Evolutionary conservation across 148 eudicot genomes (phyloP).

Genomic region (Diospyros lotus): DNA sequence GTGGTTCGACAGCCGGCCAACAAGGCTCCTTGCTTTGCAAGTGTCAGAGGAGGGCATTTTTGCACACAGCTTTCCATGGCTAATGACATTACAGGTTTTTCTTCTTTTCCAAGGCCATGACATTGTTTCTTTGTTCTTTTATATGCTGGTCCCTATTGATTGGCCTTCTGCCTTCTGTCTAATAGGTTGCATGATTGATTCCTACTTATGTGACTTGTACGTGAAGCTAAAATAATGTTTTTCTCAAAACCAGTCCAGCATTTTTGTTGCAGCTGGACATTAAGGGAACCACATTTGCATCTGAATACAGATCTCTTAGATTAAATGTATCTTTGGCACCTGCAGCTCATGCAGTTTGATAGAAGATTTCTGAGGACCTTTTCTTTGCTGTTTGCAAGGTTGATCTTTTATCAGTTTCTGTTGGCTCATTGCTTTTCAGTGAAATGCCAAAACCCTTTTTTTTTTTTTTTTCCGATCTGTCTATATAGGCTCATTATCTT

Average conservation of each 20-base stretch:
- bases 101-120: too few species aligned
- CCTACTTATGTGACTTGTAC: not conserved
- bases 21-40: too few species aligned
- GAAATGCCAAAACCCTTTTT: too few species aligned
- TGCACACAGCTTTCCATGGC: too few species aligned
- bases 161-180: not conserved
- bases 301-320: not conserved
- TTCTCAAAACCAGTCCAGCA: conserved; percentile 3
- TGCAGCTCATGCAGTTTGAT: conserved; percentile 1
- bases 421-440: not conserved
- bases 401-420: not conserved
- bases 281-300: conserved; percentile 4
- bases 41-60: too few species aligned
- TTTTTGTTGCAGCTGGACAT: not conserved
- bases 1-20: too few species aligned
- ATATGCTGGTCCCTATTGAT: not conserved
- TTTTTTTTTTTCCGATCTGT: too few species aligned
- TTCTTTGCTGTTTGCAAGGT: not conserved
- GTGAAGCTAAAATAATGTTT: conserved; percentile 8
- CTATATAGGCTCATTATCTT: too few species aligned
- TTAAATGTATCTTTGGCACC: not conserved
- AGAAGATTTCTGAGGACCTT: not conserved
- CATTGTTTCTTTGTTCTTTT: not conserved
- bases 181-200: not conserved
- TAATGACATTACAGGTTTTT: too few species aligned